Evolutionary conservation across 495 filamentous ascomycete species (phyloP).

Genomic region (Penicillium subrubescens): DNA sequence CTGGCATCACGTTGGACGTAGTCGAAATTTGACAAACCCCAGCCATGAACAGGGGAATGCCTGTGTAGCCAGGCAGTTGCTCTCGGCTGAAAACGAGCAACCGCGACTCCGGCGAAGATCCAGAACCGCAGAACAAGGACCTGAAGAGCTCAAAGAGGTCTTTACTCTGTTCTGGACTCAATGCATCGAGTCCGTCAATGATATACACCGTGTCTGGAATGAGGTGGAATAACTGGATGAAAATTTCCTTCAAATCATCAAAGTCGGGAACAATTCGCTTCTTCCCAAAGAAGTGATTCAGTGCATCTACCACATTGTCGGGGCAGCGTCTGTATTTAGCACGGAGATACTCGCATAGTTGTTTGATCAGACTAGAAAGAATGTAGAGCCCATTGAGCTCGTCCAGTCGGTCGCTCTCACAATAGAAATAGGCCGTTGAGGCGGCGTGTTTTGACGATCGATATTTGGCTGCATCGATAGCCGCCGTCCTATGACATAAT

Average conservation of each 20-base stretch:
- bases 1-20: conserved; percentile 21
- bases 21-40: conserved; percentile 26
- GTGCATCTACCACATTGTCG: not conserved
- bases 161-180: not conserved
- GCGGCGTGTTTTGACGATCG: not conserved
- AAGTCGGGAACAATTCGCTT: conserved; percentile 19
- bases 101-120: conserved; percentile 1
- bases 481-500: not conserved
- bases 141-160: not conserved
- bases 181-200: not conserved
- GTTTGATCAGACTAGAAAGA: not conserved
- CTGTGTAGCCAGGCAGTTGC: conserved; percentile 22
- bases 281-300: conserved; percentile 13
- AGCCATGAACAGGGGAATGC: conserved; percentile 19
- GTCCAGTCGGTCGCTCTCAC: not conserved
- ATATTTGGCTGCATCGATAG: not conserved
- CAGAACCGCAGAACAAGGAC: not conserved
- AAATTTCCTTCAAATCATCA: conserved; percentile 22
- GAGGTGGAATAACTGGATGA: conserved; percentile 15
- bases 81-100: conserved; percentile 24
- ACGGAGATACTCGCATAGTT: not conserved
- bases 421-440: not conserved
- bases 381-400: not conserved
- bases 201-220: not conserved
- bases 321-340: not conserved